These are phyloP conservation scores for Ophiorrhiza pumila DNA, from an alignment of 257 asterid species.

Conservation along the genomic window DNA sequence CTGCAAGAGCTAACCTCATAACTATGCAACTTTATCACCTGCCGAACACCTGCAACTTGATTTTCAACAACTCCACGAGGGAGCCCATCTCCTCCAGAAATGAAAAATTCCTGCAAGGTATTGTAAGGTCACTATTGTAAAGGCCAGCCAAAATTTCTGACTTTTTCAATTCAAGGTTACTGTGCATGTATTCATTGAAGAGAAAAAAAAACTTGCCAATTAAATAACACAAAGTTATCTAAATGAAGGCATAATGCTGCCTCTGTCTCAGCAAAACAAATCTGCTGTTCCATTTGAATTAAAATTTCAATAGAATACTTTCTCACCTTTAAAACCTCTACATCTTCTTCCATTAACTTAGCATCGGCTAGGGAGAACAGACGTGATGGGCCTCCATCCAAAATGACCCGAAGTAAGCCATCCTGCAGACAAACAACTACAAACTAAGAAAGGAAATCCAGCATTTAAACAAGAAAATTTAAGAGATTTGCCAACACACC, in stretches of 20 bases:
- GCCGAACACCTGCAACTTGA: slow-evolving; percentile 77
- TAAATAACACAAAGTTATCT: background rate
- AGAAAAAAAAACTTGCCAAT: background rate
- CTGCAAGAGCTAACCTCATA: slow-evolving; percentile 65
- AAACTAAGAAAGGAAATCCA: slow-evolving; percentile 13
- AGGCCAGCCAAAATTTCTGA: background rate
- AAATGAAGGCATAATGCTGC: background rate
- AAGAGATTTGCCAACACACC: slow-evolving; percentile 35
- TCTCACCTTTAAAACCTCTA: slow-evolving; percentile 82
- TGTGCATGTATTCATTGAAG: background rate
- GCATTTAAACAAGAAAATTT: background rate
- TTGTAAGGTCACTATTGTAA: background rate
- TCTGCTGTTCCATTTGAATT: background rate
- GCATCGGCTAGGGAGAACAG: slow-evolving; percentile 69
- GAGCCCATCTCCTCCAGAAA: slow-evolving; percentile 98
- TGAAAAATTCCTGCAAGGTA: slow-evolving; percentile 67
- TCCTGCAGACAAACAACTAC: slow-evolving; percentile 46
- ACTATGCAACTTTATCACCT: slow-evolving; percentile 66
- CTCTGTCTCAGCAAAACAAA: background rate
- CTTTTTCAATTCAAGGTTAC: background rate
- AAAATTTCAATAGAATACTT: background rate
- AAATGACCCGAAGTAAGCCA: slow-evolving; percentile 76
- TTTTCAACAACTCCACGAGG: slow-evolving; percentile 99
- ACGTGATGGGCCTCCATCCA: slow-evolving; percentile 93
- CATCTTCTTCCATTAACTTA: slow-evolving; percentile 78